Evolutionary conservation across 148 eudicot species (phyloP).

Genomic region (Cornus suecica): DNA sequence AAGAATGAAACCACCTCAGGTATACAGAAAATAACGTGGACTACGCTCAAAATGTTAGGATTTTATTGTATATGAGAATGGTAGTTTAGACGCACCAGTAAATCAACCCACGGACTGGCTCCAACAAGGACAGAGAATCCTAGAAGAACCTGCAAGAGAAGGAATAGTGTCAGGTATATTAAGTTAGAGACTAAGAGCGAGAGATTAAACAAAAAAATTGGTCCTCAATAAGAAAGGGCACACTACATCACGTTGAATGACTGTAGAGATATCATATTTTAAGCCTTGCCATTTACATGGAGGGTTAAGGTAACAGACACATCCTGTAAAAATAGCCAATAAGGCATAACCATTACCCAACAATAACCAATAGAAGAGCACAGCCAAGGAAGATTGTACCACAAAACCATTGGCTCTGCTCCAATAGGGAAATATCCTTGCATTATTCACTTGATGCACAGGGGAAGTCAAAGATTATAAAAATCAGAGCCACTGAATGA

Average conservation of each 20-base stretch:
- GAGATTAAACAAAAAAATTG: not conserved
- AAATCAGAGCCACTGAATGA: not conserved
- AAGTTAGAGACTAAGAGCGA: not conserved
- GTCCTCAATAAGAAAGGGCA: conserved; percentile 7
- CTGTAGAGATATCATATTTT: no score
- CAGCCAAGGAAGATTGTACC: not conserved
- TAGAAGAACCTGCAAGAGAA: conserved; percentile 69
- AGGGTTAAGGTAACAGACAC: no score
- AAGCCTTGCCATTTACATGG: no score
- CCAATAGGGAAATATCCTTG: not conserved
- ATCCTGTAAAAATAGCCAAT: no score
- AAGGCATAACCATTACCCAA: not conserved
- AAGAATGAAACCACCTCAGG: not conserved
- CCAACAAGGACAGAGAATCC: conserved; percentile 96
- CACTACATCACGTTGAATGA: no score
- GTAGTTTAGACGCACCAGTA: conserved; percentile 49
- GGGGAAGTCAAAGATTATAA: not conserved
- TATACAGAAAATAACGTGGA: not conserved
- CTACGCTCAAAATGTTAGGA: not conserved
- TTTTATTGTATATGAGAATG: not conserved
- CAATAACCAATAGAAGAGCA: not conserved
- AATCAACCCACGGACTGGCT: conserved; percentile 98
- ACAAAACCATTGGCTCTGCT: not conserved
- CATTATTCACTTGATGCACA: not conserved
- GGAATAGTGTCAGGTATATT: not conserved